phyloP scores from a whole-genome alignment of 306 rosid species.

The Vigna trinervia region DNA sequence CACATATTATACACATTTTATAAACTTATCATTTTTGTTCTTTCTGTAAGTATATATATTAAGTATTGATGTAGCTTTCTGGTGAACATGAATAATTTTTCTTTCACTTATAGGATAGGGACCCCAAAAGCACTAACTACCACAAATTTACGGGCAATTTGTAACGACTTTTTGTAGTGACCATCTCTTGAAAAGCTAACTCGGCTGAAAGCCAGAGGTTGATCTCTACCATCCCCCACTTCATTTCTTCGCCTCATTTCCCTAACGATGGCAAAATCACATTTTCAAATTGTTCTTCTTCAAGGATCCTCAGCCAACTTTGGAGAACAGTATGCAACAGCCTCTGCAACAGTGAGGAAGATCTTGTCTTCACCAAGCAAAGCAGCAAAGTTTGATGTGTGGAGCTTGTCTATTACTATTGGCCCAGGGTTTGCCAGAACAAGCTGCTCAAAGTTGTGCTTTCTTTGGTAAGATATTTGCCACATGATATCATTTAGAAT shows the following conservation, averaged over 20 bases:
- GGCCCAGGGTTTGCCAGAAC: conserved; percentile 95
- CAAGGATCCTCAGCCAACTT: conserved; percentile 71
- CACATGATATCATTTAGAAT: conserved; percentile 26
- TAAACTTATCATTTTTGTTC: too few species aligned
- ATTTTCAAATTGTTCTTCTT: not conserved
- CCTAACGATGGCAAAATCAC: not conserved
- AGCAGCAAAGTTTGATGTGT: conserved; percentile 62
- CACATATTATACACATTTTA: too few species aligned
- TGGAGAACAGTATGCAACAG: conserved; percentile 74
- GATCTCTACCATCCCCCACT: not conserved
- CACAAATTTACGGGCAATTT: conserved; percentile 22
- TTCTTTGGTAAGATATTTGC: conserved; percentile 49
- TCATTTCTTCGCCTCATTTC: conserved; percentile 30
- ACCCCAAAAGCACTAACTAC: conserved; percentile 23
- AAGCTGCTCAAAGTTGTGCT: conserved; percentile 61
- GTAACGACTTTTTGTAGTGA: conserved; percentile 26
- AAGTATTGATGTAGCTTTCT: too few species aligned
- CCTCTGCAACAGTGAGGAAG: conserved; percentile 93
- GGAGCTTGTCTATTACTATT: conserved; percentile 80
- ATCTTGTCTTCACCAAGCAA: conserved; percentile 84
- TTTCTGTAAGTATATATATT: too few species aligned
- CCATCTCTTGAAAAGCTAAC: conserved; percentile 32
- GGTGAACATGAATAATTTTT: too few species aligned
- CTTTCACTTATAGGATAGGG: conserved; percentile 34
- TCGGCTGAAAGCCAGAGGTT: conserved; percentile 24